phyloP scores from a whole-genome alignment of 305 asterid species.

The Striga hermonthica region DNA sequence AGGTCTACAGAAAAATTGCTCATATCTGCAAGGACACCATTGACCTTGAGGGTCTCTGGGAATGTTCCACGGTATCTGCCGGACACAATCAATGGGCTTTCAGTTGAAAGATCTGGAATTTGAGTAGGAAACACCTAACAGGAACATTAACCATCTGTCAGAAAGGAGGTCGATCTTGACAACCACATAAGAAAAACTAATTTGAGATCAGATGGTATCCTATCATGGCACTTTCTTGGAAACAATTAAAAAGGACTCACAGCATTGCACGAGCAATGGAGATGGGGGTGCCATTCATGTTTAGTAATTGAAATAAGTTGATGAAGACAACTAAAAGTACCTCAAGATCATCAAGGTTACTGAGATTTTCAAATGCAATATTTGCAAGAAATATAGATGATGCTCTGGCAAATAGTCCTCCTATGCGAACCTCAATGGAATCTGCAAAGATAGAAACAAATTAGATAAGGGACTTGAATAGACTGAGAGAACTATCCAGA shows the following conservation, averaged over 20 bases:
- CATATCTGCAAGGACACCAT: constrained; percentile 62
- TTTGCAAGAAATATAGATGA: constrained; percentile 67
- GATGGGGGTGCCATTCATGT: constrained; percentile 3
- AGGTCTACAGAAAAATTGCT: constrained; percentile 56
- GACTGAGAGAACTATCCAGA: background rate
- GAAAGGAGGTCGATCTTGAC: constrained; percentile 16
- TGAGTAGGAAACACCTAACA: constrained; percentile 70
- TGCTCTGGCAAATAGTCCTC: constrained; percentile 63
- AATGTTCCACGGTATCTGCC: constrained; percentile 83
- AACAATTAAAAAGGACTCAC: constrained; percentile 1
- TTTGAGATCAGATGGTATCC: background rate
- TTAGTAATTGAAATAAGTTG: background rate
- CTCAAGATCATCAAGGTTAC: constrained; percentile 66
- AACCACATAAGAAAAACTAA: constrained; percentile 5
- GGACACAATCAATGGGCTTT: constrained; percentile 73
- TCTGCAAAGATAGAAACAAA: constrained; percentile 45
- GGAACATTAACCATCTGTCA: constrained; percentile 31
- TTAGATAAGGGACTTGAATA: constrained; percentile 23
- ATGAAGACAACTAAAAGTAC: constrained; percentile 39
- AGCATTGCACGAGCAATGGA: constrained; percentile 6
- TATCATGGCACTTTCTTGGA: background rate
- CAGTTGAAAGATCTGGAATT: constrained; percentile 78
- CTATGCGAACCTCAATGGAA: constrained; percentile 59
- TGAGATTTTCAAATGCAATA: constrained; percentile 60
- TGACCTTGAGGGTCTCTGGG: constrained; percentile 55